phyloP scores from a whole-genome alignment of 106 monocot species.

The Phalaenopsis aphrodite region DNA sequence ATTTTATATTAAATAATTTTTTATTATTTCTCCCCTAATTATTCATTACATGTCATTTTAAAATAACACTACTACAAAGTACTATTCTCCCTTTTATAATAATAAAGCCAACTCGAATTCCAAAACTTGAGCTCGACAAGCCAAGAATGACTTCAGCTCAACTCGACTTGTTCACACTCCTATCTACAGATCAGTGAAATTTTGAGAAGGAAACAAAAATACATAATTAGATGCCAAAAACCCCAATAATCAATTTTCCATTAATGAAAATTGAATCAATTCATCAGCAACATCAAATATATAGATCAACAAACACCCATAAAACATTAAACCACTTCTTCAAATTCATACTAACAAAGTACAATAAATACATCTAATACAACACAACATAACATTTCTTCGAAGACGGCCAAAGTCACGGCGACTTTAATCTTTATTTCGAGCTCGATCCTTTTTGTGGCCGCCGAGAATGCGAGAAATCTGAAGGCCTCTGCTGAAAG shows the following conservation, averaged over 20 bases:
- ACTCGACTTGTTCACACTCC: too few relatives aligned
- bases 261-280: not conserved
- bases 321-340: not conserved
- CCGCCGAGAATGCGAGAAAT: slow-evolving; percentile 97
- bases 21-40: too few relatives aligned
- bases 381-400: not conserved
- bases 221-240: not conserved
- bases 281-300: not conserved
- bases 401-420: not conserved
- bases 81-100: too few relatives aligned
- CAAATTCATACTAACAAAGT: not conserved
- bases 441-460: slow-evolving; percentile 54
- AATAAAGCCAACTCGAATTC: too few relatives aligned
- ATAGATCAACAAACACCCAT: not conserved
- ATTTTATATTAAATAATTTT: too few relatives aligned
- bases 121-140: too few relatives aligned
- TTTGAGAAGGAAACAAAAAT: not conserved
- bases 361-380: not conserved
- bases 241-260: not conserved
- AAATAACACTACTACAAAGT: too few relatives aligned
- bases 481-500: slow-evolving; percentile 92
- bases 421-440: slow-evolving; percentile 25
- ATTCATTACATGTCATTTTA: too few relatives aligned
- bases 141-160: too few relatives aligned
- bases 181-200: not conserved